Percentiles rank a stretch among this genome's conserved stretches.
phyloP scores from a whole-genome alignment of 768 basidiomycete species.

The Pulveroboletus ravenelii region DNA sequence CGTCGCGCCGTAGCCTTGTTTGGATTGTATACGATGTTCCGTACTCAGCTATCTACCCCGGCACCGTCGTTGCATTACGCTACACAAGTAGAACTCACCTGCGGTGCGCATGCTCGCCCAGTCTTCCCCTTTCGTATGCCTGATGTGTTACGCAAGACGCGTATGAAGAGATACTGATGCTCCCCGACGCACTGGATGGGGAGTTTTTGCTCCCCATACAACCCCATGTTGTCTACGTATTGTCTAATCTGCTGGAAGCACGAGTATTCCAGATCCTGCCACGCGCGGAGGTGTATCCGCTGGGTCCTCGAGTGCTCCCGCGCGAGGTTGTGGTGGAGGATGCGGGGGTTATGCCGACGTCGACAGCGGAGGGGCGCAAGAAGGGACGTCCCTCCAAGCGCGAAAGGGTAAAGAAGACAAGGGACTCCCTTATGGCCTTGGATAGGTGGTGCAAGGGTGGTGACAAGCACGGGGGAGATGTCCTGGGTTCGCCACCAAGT shows the following conservation, averaged over 20 bases:
- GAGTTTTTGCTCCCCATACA: conserved; percentile 42
- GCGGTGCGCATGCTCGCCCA: conserved; percentile 37
- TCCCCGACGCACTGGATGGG: conserved; percentile 45
- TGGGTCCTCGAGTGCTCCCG: conserved; percentile 63
- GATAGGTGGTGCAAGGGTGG: conserved; percentile 42
- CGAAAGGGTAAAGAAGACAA: conserved; percentile 53
- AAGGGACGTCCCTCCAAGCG: conserved; percentile 62
- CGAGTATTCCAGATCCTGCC: conserved; percentile 61
- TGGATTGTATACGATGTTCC: conserved; percentile 64
- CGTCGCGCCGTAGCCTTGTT: conserved; percentile 60
- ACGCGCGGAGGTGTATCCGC: conserved; percentile 40
- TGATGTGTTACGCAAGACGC: conserved; percentile 43
- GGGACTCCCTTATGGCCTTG: conserved; percentile 44
- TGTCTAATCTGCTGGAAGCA: conserved; percentile 44
- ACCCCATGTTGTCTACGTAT: conserved; percentile 46
- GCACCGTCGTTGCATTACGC: conserved; percentile 46
- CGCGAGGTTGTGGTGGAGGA: conserved; percentile 58
- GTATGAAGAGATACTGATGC: conserved; percentile 42
- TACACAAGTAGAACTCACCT: conserved; percentile 56
- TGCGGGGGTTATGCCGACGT: conserved; percentile 5
- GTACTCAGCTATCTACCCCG: conserved; percentile 57
- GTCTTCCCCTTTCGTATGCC: background rate
- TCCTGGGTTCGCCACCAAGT: conserved; percentile 21
- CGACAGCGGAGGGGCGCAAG: conserved; percentile 28
- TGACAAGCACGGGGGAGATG: background rate